Percentiles rank a stretch among this genome's conserved stretches.
These are phyloP conservation scores for Lactarius trivialis DNA, from an alignment of 768 basidiomycete species.

Conservation along the genomic window DNA sequence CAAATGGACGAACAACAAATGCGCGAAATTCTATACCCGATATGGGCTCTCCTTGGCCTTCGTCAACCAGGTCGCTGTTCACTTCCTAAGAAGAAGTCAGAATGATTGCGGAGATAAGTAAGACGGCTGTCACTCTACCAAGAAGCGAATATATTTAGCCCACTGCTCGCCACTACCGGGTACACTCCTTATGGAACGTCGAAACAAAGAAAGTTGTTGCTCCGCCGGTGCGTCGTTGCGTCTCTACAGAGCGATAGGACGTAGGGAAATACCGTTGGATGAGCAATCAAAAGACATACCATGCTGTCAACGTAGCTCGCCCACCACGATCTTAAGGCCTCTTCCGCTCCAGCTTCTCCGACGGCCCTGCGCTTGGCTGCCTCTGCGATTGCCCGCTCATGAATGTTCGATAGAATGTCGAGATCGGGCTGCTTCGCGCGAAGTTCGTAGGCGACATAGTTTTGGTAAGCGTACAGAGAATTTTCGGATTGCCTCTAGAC, in stretches of 20 bases:
- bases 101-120: neutral
- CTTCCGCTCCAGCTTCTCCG: slow-evolving; percentile 52
- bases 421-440: slow-evolving; percentile 53
- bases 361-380: slow-evolving; percentile 53
- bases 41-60: slow-evolving; percentile 14
- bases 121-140: slow-evolving; percentile 39
- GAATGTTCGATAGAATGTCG: slow-evolving; percentile 49
- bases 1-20: neutral
- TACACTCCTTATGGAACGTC: slow-evolving; percentile 62
- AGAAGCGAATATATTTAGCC: slow-evolving; percentile 67
- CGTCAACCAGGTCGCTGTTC: slow-evolving; percentile 15
- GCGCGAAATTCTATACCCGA: slow-evolving; percentile 2
- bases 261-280: neutral
- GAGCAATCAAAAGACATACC: slow-evolving; percentile 36
- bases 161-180: slow-evolving; percentile 74
- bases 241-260: slow-evolving; percentile 29
- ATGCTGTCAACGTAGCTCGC: slow-evolving; percentile 61
- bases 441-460: slow-evolving; percentile 58
- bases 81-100: neutral
- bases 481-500: slow-evolving; percentile 24
- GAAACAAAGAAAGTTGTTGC: slow-evolving; percentile 38
- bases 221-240: slow-evolving; percentile 41
- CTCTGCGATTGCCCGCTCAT: slow-evolving; percentile 72
- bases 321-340: slow-evolving; percentile 63
- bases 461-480: slow-evolving; percentile 55